Evolutionary conservation across 1,284 basidiomycete genomes (phyloP).

Genomic region (Ceratobasidium papillatum): DNA sequence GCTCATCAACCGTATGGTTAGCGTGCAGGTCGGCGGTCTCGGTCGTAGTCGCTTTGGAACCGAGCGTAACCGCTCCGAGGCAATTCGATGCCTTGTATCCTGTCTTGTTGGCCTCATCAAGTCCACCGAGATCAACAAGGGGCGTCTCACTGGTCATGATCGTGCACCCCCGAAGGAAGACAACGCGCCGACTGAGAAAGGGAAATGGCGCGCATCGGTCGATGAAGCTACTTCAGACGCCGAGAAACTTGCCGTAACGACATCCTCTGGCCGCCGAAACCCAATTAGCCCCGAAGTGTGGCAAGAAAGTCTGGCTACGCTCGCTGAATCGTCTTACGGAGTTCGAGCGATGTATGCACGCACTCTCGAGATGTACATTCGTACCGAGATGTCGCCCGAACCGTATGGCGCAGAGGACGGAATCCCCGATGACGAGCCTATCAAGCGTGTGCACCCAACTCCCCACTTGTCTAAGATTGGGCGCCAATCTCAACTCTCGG

Average conservation of each 20-base stretch:
- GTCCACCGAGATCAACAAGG: slow-evolving; percentile 64
- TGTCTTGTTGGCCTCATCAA: slow-evolving; percentile 76
- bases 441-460: slow-evolving; percentile 52
- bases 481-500: slow-evolving; percentile 48
- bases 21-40: slow-evolving; percentile 71
- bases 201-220: slow-evolving; percentile 33
- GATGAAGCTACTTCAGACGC: slow-evolving; percentile 47
- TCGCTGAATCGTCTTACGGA: slow-evolving; percentile 78
- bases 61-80: slow-evolving; percentile 66
- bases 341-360: slow-evolving; percentile 80
- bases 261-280: slow-evolving; percentile 61
- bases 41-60: slow-evolving; percentile 58
- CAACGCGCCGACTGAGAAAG: slow-evolving; percentile 14
- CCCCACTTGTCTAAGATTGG: slow-evolving; percentile 25
- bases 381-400: slow-evolving; percentile 70
- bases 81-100: slow-evolving; percentile 77
- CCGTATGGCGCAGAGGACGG: slow-evolving; percentile 46
- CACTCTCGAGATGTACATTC: slow-evolving; percentile 76
- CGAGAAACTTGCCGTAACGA: slow-evolving; percentile 47
- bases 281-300: slow-evolving; percentile 82
- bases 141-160: slow-evolving; percentile 47
- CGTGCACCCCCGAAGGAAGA: slow-evolving; percentile 8
- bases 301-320: slow-evolving; percentile 85
- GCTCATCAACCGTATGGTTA: slow-evolving; percentile 77
- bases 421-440: slow-evolving; percentile 54